phyloP scores from a whole-genome alignment of 495 filamentous ascomycete species.

The Lichina pygmaea region DNA sequence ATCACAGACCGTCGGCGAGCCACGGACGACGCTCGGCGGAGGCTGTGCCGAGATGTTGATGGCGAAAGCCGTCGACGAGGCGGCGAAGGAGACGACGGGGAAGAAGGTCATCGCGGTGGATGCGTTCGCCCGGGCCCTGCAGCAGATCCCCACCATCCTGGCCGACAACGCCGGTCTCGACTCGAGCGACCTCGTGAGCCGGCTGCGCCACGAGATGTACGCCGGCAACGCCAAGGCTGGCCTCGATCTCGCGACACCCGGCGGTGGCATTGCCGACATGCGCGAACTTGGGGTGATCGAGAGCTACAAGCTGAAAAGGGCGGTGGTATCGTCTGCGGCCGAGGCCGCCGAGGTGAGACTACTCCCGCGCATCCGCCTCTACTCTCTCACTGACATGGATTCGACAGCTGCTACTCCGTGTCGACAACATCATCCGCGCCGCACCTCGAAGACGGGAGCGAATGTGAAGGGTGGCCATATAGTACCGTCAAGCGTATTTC shows the following conservation, averaged over 20 bases:
- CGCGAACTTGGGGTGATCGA: slow-evolving; percentile 89
- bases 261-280: slow-evolving; percentile 91
- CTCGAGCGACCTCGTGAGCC: slow-evolving; percentile 75
- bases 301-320: slow-evolving; percentile 94
- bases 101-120: slow-evolving; percentile 91
- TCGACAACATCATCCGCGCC: slow-evolving; percentile 66
- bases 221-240: slow-evolving; percentile 79
- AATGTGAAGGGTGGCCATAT: slow-evolving; percentile 18
- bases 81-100: slow-evolving; percentile 77
- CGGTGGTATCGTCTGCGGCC: slow-evolving; percentile 79
- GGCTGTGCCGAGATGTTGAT: slow-evolving; percentile 97
- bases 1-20: slow-evolving; percentile 88
- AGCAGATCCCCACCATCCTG: slow-evolving; percentile 85
- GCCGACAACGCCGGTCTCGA: slow-evolving; percentile 95
- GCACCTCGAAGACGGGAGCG: slow-evolving; percentile 52
- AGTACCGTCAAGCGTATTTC: not conserved
- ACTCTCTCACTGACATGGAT: not conserved
- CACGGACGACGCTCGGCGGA: slow-evolving; percentile 77
- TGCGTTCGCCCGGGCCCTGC: slow-evolving; percentile 63
- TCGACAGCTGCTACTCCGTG: slow-evolving; percentile 43
- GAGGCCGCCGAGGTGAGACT: slow-evolving; percentile 78
- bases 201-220: slow-evolving; percentile 79
- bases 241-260: slow-evolving; percentile 65
- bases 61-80: slow-evolving; percentile 90
- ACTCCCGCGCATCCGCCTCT: not conserved